These are phyloP conservation scores for Tylopilus balloui DNA, from an alignment of 768 basidiomycete species.

Conservation along the genomic window DNA sequence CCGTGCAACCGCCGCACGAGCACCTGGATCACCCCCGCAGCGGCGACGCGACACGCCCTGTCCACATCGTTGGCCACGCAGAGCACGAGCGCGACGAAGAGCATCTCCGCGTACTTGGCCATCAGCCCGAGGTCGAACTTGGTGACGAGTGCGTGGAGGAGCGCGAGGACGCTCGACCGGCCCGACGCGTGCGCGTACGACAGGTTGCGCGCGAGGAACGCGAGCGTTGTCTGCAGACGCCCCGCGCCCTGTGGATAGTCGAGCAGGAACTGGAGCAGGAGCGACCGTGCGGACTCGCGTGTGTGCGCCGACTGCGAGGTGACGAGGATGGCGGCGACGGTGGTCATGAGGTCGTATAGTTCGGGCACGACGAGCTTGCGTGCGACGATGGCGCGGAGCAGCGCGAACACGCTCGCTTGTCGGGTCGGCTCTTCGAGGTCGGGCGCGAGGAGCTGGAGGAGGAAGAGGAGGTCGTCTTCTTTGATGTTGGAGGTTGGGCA, in stretches of 20 bases:
- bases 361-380: constrained; percentile 93
- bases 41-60: constrained; percentile 83
- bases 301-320: constrained; percentile 88
- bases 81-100: constrained; percentile 91
- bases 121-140: constrained; percentile 80
- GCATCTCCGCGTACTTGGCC: constrained; percentile 76
- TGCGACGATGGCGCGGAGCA: constrained; percentile 86
- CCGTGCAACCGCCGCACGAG: constrained; percentile 69
- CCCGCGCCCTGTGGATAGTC: constrained; percentile 97
- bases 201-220: constrained; percentile 88
- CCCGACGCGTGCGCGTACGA: constrained; percentile 90
- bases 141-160: constrained; percentile 74
- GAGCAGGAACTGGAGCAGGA: constrained; percentile 89
- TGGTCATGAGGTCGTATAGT: constrained; percentile 96
- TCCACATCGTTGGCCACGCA: constrained; percentile 93
- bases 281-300: constrained; percentile 85
- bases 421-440: constrained; percentile 87
- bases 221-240: constrained; percentile 81
- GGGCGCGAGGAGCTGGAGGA: constrained; percentile 81
- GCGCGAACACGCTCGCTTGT: constrained; percentile 80
- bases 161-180: constrained; percentile 88
- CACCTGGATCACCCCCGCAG: constrained; percentile 73
- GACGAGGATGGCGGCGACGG: constrained; percentile 86
- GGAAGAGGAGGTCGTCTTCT: constrained; percentile 82
- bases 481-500: constrained; percentile 75